Evolutionary conservation across 2,329 filamentous ascomycete genomes (phyloP).

Genomic region (Bipolaris cookei): DNA sequence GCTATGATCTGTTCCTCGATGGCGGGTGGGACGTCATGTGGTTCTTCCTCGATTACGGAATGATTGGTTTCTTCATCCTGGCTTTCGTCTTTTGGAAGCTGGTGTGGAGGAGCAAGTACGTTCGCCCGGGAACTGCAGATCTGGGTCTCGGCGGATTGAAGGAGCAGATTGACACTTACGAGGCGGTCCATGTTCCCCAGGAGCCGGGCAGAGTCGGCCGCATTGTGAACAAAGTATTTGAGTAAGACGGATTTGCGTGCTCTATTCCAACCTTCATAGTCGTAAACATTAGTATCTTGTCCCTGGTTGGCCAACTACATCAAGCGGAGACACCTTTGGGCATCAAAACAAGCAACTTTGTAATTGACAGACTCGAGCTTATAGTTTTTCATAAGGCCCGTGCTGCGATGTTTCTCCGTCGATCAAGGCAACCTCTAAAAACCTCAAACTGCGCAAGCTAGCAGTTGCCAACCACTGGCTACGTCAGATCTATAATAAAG

Average conservation of each 20-base stretch:
- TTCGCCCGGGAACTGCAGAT: background rate
- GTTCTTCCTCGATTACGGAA: background rate
- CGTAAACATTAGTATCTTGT: background rate
- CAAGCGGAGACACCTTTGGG: background rate
- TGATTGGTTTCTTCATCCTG: background rate
- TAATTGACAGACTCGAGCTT: background rate
- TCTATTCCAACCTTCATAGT: background rate
- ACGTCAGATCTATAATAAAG: background rate
- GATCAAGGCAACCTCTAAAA: background rate
- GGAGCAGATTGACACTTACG: background rate
- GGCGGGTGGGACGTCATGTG: background rate
- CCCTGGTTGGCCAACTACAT: background rate
- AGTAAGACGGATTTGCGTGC: background rate
- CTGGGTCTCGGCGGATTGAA: background rate
- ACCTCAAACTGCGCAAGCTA: background rate
- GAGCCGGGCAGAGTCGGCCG: background rate
- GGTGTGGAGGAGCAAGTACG: background rate
- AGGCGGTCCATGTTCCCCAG: background rate
- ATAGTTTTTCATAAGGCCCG: background rate
- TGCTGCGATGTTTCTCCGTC: background rate
- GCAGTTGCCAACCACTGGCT: background rate
- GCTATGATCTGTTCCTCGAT: background rate
- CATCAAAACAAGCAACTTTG: background rate
- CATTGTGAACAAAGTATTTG: background rate
- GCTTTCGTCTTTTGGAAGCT: background rate